Evolutionary conservation across 129 eudicot genomes (phyloP), one percentile per base, ranked within the genome.

Genomic region (Ambrosia trifida): DNA sequence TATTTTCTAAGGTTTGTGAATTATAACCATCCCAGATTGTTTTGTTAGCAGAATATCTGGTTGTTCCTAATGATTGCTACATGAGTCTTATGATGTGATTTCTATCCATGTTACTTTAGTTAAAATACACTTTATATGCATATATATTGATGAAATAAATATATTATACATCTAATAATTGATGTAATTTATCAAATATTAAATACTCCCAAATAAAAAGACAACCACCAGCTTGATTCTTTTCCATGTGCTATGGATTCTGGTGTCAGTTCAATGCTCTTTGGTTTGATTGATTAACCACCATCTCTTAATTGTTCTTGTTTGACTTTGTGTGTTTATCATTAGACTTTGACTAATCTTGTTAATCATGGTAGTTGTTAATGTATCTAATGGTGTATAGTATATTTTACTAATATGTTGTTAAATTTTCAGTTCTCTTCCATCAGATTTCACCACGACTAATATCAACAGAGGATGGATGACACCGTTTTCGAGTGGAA

Each of bases 391-490:
- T 33, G 38, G 49, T 67, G 33, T 31, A 9, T 14, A 18, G 9
- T 28, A 11, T 46, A 9, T 10, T 7, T 14, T 14, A 36, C n/a
- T 1, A 5, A 77, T 38, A 32, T 43, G 31, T 31, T 4, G 13
- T 45, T 14, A 3, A 45, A 57, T 63, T 56, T 31, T 7, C 84
- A 93, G 98, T 7, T 93, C 95, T 64, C 91, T 93, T 11, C 96
- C 96, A 10, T 76, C 95, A 13, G 89, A 89, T 78, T 89, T 89
- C 66, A 72, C 81, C 67, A 64, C 66, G 41, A 77, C 68, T 77
- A 87, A 74, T 38, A 78, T 78, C 66, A 78, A 70, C 8, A 80
- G 87, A 79, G 83, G 85, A 51, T 95, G 99, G 99, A 69, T 83
- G 81, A 74, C 89, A 14, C 72, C 87, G 2, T 77, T 89, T 71